Evolutionary conservation across 208 protist genomes (phyloP).

Genomic region (Chromosphaera perkinsii): DNA sequence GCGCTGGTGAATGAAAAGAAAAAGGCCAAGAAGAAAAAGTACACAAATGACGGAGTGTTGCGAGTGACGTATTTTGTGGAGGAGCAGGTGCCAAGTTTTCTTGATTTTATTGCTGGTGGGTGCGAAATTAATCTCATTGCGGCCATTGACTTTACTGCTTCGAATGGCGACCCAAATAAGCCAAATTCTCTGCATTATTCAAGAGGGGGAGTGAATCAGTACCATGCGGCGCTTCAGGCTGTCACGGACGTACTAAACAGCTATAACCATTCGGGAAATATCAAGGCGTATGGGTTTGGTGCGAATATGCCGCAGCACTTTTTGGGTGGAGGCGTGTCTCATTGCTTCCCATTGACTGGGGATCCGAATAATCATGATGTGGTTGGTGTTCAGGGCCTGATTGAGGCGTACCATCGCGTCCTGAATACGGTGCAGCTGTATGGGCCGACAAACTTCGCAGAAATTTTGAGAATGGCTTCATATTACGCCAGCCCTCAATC

Average conservation of each 20-base stretch:
- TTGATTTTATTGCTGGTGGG: conserved; percentile 59
- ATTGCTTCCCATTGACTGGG: conserved; percentile 49
- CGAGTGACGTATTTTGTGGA: conserved; percentile 1
- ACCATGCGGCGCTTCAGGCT: conserved; percentile 24
- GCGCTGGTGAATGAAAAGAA: conserved; percentile 16
- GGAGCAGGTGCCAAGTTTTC: conserved; percentile 41
- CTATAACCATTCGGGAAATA: conserved; percentile 25
- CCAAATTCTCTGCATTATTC: conserved; percentile 63
- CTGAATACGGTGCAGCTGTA: conserved; percentile 37
- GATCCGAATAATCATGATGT: conserved; percentile 6
- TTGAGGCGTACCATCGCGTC: conserved; percentile 46
- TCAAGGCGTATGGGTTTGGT: conserved; percentile 41
- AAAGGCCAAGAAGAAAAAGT: conserved; percentile 31
- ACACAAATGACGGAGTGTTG: conserved; percentile 21
- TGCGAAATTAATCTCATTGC: conserved; percentile 62
- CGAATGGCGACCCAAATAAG: conserved; percentile 53
- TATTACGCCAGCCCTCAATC: conserved; percentile 31
- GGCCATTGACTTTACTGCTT: conserved; percentile 68
- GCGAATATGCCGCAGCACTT: conserved; percentile 7
- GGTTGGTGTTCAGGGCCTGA: conserved; percentile 41
- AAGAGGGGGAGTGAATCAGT: conserved; percentile 4
- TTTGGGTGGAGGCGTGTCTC: conserved; percentile 34
- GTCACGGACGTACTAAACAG: conserved; percentile 15
- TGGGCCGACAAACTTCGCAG: conserved; percentile 61
- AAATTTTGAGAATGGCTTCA: conserved; percentile 44